A percentile compares a stretch with the other conserved stretches of the same genome.
phyloP scores from a whole-genome alignment of 176 grass and related monocot genomes.

The Ensete glaucum region DNA sequence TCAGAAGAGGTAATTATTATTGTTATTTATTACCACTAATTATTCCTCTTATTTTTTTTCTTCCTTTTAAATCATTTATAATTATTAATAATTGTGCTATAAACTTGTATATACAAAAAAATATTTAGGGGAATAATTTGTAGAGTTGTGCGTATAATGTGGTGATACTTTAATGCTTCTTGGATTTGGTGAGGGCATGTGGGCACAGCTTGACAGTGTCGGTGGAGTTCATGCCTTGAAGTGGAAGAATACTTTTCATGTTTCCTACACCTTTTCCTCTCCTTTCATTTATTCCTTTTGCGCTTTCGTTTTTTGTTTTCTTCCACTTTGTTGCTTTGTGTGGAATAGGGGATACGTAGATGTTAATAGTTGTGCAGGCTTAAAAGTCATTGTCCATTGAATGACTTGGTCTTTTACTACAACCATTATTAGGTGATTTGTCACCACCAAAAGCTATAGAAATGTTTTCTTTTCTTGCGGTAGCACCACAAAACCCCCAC shows the following conservation, averaged over 20 bases:
- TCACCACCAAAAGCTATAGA: too few species aligned
- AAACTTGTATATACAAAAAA: not conserved
- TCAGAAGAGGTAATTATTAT: constrained; percentile 46
- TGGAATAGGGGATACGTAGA: too few species aligned
- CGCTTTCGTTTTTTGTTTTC: too few species aligned
- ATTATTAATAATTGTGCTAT: too few species aligned
- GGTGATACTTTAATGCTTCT: not conserved
- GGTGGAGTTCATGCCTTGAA: not conserved
- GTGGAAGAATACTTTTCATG: not conserved
- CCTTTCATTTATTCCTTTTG: too few species aligned
- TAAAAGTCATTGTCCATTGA: too few species aligned
- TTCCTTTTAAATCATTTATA: not conserved
- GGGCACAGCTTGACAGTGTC: not conserved
- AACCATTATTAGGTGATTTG: too few species aligned
- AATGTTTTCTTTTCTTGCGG: too few species aligned
- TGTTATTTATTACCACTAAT: not conserved
- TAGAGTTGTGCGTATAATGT: not conserved
- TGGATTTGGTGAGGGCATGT: too few species aligned
- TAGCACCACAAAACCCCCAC: too few species aligned
- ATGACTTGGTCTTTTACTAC: too few species aligned
- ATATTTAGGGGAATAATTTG: not conserved
- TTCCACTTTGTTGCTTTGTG: not conserved
- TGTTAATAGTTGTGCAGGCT: too few species aligned
- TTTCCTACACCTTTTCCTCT: not conserved
- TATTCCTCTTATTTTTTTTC: not conserved